Evolutionary conservation across 2,329 filamentous ascomycete genomes (phyloP).

Genomic region (Hysterium pulicare): DNA sequence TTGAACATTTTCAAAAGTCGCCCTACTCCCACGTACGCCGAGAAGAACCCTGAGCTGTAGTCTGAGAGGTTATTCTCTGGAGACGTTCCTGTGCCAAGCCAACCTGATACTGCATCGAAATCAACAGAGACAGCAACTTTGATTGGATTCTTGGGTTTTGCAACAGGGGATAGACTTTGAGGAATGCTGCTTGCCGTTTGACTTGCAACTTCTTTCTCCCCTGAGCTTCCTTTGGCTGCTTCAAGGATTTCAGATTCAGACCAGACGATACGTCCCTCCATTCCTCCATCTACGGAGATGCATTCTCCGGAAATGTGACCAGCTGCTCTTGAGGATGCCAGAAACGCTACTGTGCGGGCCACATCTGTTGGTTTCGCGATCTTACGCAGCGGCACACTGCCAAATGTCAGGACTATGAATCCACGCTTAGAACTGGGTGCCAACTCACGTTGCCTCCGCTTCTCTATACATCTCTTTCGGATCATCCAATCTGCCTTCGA

Average conservation of each 20-base stretch:
- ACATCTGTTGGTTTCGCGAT: constrained; percentile 50
- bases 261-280: constrained; percentile 52
- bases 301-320: constrained; percentile 56
- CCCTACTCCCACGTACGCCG: constrained; percentile 55
- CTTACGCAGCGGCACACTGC: constrained; percentile 43
- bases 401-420: constrained; percentile 1
- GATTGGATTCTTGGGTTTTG: constrained; percentile 26
- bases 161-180: not conserved
- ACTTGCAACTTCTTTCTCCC: constrained; percentile 10
- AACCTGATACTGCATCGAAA: constrained; percentile 59
- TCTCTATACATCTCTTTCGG: constrained; percentile 49
- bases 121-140: constrained; percentile 46
- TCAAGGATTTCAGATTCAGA: constrained; percentile 40
- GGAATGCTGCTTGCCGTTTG: constrained; percentile 5
- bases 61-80: constrained; percentile 55
- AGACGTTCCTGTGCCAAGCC: constrained; percentile 55
- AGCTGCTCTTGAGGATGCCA: constrained; percentile 50
- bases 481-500: constrained; percentile 50
- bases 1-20: constrained; percentile 54
- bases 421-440: not conserved
- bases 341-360: constrained; percentile 48
- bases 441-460: constrained; percentile 43
- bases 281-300: constrained; percentile 50
- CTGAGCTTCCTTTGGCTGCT: constrained; percentile 1
- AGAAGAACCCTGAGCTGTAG: constrained; percentile 55